Conservation (phyloP, 1,139 yeast species). For the Geotrichum phurueaensis region DNA sequence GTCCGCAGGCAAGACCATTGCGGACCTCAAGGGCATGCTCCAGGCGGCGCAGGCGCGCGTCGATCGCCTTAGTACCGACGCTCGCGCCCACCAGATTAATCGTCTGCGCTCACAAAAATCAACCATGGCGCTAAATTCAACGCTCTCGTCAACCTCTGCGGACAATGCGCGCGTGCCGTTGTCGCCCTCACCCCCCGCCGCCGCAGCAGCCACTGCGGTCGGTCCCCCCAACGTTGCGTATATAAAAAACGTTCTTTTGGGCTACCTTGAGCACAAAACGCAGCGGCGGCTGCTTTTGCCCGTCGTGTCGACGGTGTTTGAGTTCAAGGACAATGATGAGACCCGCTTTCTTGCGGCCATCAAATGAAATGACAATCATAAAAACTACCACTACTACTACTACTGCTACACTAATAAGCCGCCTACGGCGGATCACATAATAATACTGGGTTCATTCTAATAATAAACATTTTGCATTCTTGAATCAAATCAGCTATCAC, state of each 20-base stretch:
- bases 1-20: constrained; percentile 12
- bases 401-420: not conserved
- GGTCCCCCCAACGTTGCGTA: constrained; percentile 56
- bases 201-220: not conserved
- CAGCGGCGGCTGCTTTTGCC: constrained; percentile 81
- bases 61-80: constrained; percentile 13
- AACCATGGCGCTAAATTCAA: not conserved
- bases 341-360: constrained; percentile 60
- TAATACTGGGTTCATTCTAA: not conserved
- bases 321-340: constrained; percentile 65
- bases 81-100: constrained; percentile 14
- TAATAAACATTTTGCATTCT: not conserved
- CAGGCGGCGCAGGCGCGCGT: constrained; percentile 17
- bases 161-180: constrained; percentile 3
- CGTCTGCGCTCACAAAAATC: constrained; percentile 4
- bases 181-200: not conserved
- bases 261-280: constrained; percentile 84
- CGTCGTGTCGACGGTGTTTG: constrained; percentile 69
- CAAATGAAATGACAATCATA: constrained; percentile 13
- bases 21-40: constrained; percentile 12
- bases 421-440: not conserved
- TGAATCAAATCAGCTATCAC: not conserved
- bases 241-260: constrained; percentile 77
- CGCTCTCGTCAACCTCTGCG: constrained; percentile 1
- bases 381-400: not conserved